A percentile compares a stretch with the other conserved stretches of the same genome.
These are phyloP conservation scores for Tubosaeta sp. DNA, from an alignment of 768 basidiomycete species.

Conservation along the genomic window DNA sequence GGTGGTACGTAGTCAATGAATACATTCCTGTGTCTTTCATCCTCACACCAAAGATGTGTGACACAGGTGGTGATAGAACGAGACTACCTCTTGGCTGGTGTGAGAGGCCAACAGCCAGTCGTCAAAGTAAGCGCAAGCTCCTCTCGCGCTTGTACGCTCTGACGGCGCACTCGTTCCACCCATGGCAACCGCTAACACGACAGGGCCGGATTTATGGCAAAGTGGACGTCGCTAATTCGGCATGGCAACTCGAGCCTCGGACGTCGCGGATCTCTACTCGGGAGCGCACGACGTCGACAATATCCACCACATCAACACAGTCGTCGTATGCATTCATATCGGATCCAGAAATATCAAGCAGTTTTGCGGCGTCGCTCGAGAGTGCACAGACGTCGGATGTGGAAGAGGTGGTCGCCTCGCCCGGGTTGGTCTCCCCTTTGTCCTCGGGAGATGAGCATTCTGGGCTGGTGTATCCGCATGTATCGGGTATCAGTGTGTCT, in stretches of 20 bases:
- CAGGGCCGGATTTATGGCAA: conserved; percentile 73
- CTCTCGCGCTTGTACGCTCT: not conserved
- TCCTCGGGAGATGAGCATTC: conserved; percentile 53
- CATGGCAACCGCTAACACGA: not conserved
- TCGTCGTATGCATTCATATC: conserved; percentile 81
- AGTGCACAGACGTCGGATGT: conserved; percentile 68
- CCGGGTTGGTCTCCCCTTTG: conserved; percentile 59
- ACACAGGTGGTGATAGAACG: conserved; percentile 68
- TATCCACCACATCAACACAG: conserved; percentile 71
- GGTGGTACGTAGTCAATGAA: conserved; percentile 41
- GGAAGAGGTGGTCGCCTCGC: conserved; percentile 57
- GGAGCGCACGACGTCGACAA: conserved; percentile 71
- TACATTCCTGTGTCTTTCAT: not conserved
- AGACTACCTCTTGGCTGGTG: conserved; percentile 67
- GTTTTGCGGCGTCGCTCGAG: conserved; percentile 78
- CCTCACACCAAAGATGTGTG: conserved; percentile 1
- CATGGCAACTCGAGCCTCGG: conserved; percentile 80
- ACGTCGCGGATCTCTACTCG: conserved; percentile 47
- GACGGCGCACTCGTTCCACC: not conserved
- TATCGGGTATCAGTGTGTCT: conserved; percentile 35
- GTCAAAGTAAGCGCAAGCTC: conserved; percentile 56
- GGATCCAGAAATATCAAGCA: conserved; percentile 82
- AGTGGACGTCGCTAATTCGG: conserved; percentile 60
- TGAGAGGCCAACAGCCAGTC: conserved; percentile 62
- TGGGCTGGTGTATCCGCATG: conserved; percentile 13